Base-by-base conservation (phyloP, 805 yeast genomes). In the Metschnikowia bowlesiae region DNA sequence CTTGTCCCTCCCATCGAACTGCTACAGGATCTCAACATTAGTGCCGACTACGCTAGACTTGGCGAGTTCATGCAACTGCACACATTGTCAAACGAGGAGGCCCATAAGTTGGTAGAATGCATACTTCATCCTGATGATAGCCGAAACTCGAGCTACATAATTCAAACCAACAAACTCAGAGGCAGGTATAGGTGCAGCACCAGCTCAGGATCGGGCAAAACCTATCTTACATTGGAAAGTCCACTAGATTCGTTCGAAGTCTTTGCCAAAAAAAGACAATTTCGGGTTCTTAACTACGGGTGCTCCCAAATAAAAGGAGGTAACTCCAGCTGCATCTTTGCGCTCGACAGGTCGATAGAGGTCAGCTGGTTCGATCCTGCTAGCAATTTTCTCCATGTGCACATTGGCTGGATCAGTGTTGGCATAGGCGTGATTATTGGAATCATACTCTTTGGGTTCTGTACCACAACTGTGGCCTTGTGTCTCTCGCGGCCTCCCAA, bases 381-480 rank as follows among this genome's bases (percentile, higher is more conserved):
- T 7, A 76, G 78, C 34, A 62, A 61, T 42, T 70, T 72, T 50
- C 69, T 82, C 41, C 85, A 79, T 52, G 65, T 87, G 26, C 84
- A 79, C 53, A 66, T 87, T 35, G 90, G 94, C 6, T 75, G 81
- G 47, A 75, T 84, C 16, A 87, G 92, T 11, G 68, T 86, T 32
- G 83, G 83, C 0, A 65, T 86, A 29, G 96, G 94, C 6, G 69
- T 85, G 4, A 66, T 85, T 1, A 59, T 84, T 8, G 92, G 92
- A 0, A 72, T 83, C 31, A 55, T 84, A 3, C 57, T 73, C 50
- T 74, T 48, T 46, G 67, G 67, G 1, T 57, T 55, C 47, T 53
- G 57, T 44, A 50, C 61, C 39, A 57, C 61, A 13, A 52, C 61
- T 13, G 51, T 57, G 16, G 56, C 54, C 8, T 51, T 57, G 4